Evolutionary conservation across 2,329 filamentous ascomycete genomes (phyloP).

Genomic region (Hypoxylon sp.): DNA sequence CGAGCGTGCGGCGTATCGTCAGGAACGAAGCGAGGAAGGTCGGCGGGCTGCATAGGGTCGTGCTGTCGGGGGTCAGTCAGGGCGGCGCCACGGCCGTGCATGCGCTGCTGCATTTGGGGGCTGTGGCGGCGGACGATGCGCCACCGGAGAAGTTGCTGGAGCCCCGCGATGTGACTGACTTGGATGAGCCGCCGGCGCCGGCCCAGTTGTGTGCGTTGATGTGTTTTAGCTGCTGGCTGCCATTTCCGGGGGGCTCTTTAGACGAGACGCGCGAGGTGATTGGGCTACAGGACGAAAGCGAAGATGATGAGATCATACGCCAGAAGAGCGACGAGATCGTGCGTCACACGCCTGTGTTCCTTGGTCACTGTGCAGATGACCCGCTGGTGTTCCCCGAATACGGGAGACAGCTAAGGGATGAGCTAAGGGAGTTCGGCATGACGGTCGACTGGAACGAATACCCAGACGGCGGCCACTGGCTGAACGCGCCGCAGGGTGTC

Average conservation of each 20-base stretch:
- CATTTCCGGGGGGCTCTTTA: conserved; percentile 44
- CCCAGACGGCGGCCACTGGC: conserved; percentile 57
- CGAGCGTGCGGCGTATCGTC: conserved; percentile 51
- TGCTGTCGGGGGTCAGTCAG: conserved; percentile 61
- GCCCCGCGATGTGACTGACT: conserved; percentile 26
- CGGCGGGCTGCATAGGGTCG: conserved; percentile 54
- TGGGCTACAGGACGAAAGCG: conserved; percentile 32
- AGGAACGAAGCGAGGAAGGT: conserved; percentile 52
- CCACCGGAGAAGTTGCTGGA: not conserved
- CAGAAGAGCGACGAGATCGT: conserved; percentile 48
- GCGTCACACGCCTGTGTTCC: conserved; percentile 57
- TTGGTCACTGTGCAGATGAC: conserved; percentile 61
- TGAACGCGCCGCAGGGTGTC: conserved; percentile 57
- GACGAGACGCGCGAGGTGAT: conserved; percentile 50
- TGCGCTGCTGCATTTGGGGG: conserved; percentile 39
- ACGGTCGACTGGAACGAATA: conserved; percentile 58
- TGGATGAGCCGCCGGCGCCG: not conserved
- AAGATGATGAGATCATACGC: conserved; percentile 30
- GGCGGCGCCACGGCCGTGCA: conserved; percentile 56
- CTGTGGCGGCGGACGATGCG: conserved; percentile 2
- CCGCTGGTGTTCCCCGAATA: conserved; percentile 54
- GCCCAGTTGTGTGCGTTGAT: conserved; percentile 34
- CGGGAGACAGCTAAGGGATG: conserved; percentile 53
- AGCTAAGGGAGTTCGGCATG: conserved; percentile 53
- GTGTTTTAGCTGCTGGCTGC: conserved; percentile 40